A percentile compares a stretch with the other conserved stretches of the same genome.
These are phyloP conservation scores for Termitomyces sp. DNA, from an alignment of 768 basidiomycete genomes.

Conservation along the genomic window DNA sequence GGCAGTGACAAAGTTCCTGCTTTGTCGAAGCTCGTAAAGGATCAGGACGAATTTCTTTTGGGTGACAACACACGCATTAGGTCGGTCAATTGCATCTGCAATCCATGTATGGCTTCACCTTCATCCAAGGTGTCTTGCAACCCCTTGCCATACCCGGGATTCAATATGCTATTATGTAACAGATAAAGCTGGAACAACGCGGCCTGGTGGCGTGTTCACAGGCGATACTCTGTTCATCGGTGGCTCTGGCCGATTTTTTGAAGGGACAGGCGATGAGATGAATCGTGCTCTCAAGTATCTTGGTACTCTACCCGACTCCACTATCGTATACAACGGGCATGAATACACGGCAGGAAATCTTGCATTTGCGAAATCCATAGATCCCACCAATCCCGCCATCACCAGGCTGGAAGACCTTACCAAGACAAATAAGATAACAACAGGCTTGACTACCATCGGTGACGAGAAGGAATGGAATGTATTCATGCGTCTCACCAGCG, in stretches of 20 bases:
- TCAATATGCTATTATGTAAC: conserved; percentile 90
- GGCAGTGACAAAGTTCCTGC: conserved; percentile 71
- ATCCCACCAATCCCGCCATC: conserved; percentile 57
- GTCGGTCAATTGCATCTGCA: conserved; percentile 26
- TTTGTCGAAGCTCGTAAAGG: conserved; percentile 70
- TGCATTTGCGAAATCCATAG: conserved; percentile 66
- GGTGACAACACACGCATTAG: conserved; percentile 59
- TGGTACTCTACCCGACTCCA: conserved; percentile 71
- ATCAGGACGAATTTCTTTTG: conserved; percentile 78
- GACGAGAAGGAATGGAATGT: conserved; percentile 96
- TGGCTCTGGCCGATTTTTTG: conserved; percentile 94
- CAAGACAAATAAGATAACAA: conserved; percentile 56
- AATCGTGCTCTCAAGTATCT: conserved; percentile 68
- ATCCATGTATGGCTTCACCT: conserved; percentile 3
- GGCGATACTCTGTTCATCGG: conserved; percentile 90
- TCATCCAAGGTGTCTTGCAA: conserved; percentile 65
- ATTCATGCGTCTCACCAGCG: conserved; percentile 78
- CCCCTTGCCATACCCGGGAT: conserved; percentile 94
- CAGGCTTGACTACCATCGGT: conserved; percentile 83
- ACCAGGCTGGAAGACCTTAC: conserved; percentile 55
- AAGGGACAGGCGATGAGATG: conserved; percentile 82
- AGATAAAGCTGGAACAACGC: conserved; percentile 37
- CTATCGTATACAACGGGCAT: conserved; percentile 85
- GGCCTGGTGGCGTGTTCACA: conserved; percentile 83
- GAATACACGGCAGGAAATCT: conserved; percentile 82